A percentile compares a stretch with the other conserved stretches of the same genome.
These are phyloP conservation scores for Trichosporon ovoides DNA, from an alignment of 1,284 basidiomycete species.

Conservation along the genomic window DNA sequence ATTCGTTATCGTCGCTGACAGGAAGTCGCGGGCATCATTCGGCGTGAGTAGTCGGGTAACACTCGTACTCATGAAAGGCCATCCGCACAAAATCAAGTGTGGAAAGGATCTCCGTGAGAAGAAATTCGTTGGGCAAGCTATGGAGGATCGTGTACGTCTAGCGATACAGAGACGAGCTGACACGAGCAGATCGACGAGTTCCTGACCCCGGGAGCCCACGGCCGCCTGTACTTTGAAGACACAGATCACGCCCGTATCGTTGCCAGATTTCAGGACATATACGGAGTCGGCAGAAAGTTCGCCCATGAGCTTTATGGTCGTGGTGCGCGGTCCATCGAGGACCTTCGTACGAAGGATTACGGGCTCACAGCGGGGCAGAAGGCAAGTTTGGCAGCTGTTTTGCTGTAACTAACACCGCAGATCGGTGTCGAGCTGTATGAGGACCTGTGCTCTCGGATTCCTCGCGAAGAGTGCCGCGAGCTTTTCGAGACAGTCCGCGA, in stretches of 20 bases:
- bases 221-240: conserved; percentile 41
- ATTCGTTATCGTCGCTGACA: conserved; percentile 10
- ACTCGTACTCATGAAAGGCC: background rate
- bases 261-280: conserved; percentile 66
- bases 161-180: background rate
- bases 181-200: conserved; percentile 44
- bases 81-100: conserved; percentile 58
- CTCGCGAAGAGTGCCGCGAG: conserved; percentile 65
- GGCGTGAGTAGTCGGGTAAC: conserved; percentile 26
- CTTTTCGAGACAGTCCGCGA: conserved; percentile 67
- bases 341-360: conserved; percentile 54
- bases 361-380: conserved; percentile 60
- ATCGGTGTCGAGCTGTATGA: conserved; percentile 74
- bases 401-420: conserved; percentile 21
- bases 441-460: conserved; percentile 68
- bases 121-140: conserved; percentile 64
- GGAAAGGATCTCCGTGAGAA: conserved; percentile 61
- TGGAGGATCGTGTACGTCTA: conserved; percentile 61
- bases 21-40: conserved; percentile 35
- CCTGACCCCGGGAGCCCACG: conserved; percentile 27
- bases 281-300: conserved; percentile 67
- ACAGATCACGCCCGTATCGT: conserved; percentile 34
- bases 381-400: conserved; percentile 23
- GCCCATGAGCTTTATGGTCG: conserved; percentile 66
- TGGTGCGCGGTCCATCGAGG: conserved; percentile 74